Percentiles rank a stretch among this genome's conserved stretches.
Evolutionary conservation across 2,329 filamentous ascomycete species (phyloP).

Genomic region (Westerdykella aurantiaca): DNA sequence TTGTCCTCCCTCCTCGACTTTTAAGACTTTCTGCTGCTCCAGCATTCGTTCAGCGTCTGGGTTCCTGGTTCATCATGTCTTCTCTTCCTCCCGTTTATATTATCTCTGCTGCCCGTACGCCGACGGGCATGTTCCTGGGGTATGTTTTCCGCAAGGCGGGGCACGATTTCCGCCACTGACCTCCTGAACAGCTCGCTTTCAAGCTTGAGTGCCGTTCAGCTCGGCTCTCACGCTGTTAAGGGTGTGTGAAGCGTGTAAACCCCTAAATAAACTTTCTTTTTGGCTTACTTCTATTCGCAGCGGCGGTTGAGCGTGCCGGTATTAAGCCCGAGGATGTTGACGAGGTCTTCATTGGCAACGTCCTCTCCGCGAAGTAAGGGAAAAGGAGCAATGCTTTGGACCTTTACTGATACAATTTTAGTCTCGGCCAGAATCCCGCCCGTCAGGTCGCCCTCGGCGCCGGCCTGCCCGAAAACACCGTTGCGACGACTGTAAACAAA

Average conservation of each 20-base stretch:
- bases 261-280: conserved; percentile 7
- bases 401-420: conserved; percentile 37
- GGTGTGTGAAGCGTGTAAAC: conserved; percentile 46
- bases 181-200: conserved; percentile 66
- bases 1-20: conserved; percentile 4
- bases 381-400: neutral
- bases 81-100: conserved; percentile 88
- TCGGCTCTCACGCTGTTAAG: conserved; percentile 90
- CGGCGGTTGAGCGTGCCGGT: conserved; percentile 77
- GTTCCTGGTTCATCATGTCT: conserved; percentile 64
- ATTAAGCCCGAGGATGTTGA: conserved; percentile 87
- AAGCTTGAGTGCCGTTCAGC: conserved; percentile 75
- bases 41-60: conserved; percentile 55
- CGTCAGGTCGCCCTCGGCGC: conserved; percentile 88
- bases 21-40: conserved; percentile 1
- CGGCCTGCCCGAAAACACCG: conserved; percentile 71
- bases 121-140: conserved; percentile 92
- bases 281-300: conserved; percentile 34
- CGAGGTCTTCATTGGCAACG: conserved; percentile 97
- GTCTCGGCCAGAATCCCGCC: conserved; percentile 91
- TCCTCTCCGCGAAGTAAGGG: conserved; percentile 84
- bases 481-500: conserved; percentile 96
- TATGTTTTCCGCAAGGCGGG: conserved; percentile 42
- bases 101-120: conserved; percentile 84
- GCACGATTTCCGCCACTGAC: conserved; percentile 19